Base-by-base conservation (phyloP, 192 early-diverging fungal genomes). In the Phlyctochytrium bullatum region DNA sequence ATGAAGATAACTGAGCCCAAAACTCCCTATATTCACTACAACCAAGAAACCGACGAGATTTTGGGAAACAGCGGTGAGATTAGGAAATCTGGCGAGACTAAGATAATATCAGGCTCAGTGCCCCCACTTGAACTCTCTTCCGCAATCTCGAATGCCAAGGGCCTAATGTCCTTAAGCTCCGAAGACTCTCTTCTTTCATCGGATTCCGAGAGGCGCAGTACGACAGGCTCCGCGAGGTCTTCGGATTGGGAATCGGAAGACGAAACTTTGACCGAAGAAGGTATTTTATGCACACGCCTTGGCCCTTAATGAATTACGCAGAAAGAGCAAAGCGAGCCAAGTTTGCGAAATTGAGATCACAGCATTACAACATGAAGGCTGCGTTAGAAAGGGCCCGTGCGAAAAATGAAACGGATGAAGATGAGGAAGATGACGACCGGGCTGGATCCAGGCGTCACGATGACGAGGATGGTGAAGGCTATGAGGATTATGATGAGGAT, bases 1-100 rank as follows among this genome's bases (percentile, higher is more conserved):
- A 99, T 99, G 97, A 97, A 98, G 78, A 92, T 98, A 3, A 85
- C 88, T 34, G 96, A 99, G 72, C 96, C 95, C 27, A 93, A 92
- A 77, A 99, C 97, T 0, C 97, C 97, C 0, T 99, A 80, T 63
- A 91, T 99, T 61, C 88, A 87, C 61, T 98, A 97, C 75, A 86
- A 98, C 71, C 76, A 80, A 0, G 88, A 88, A 25, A 88, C 80
- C 0, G 92, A 96, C 64, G 86, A 89, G 59, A 82, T 90, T 6
- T 78, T 89, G 56, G 83, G 79, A 20, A 79, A 83, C 60, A 61
- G 66, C 33, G 70, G 78, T 81, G 40, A 33, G 20, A 24, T 16
- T 29, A 1, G 32, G n/a, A 16, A 32, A 24, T 14, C 16, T 34
- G 1, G n/a, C 40, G 10, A 2, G 16, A 34, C 36, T 2, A 14